Percentiles rank a stretch among this genome's conserved stretches.
phyloP scores from a whole-genome alignment of 108 stramenopile genomes.

The Nitzschia sp. region DNA sequence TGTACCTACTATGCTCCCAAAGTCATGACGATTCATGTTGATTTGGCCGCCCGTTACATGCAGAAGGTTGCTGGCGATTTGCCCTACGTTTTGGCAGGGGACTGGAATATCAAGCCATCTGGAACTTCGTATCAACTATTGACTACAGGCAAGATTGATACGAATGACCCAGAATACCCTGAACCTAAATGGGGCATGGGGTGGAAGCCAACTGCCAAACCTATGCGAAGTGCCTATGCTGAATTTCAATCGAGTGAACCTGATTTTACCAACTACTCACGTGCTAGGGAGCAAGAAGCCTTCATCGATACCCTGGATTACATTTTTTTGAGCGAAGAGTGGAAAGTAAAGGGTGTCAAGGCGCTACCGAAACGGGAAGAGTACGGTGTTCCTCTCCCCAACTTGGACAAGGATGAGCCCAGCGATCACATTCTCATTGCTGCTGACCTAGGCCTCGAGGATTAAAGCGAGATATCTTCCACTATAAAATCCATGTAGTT shows the following conservation, averaged over 20 bases:
- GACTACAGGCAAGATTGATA: slow-evolving; percentile 73
- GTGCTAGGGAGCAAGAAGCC: slow-evolving; percentile 56
- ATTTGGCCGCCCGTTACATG: slow-evolving; percentile 53
- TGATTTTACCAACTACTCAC: slow-evolving; percentile 92
- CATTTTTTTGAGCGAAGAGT: slow-evolving; percentile 76
- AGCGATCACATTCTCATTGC: slow-evolving; percentile 85
- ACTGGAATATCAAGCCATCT: slow-evolving; percentile 90
- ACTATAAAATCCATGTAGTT: not conserved
- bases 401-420: slow-evolving; percentile 57
- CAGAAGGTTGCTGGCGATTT: slow-evolving; percentile 23
- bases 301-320: slow-evolving; percentile 94
- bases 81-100: slow-evolving; percentile 80
- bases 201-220: slow-evolving; percentile 48
- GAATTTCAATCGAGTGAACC: slow-evolving; percentile 57
- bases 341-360: slow-evolving; percentile 56
- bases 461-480: not conserved
- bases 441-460: slow-evolving; percentile 55
- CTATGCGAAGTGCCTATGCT: slow-evolving; percentile 78
- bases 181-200: slow-evolving; percentile 57
- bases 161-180: slow-evolving; percentile 35
- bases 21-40: slow-evolving; percentile 84
- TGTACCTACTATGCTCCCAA: slow-evolving; percentile 86
- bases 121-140: slow-evolving; percentile 82
- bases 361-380: slow-evolving; percentile 46
- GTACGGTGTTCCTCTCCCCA: slow-evolving; percentile 71